Percentiles rank a stretch among this genome's conserved stretches.
Conservation (phyloP, 805 yeast species). For the Wickerhamiella kurtzmanii region DNA sequence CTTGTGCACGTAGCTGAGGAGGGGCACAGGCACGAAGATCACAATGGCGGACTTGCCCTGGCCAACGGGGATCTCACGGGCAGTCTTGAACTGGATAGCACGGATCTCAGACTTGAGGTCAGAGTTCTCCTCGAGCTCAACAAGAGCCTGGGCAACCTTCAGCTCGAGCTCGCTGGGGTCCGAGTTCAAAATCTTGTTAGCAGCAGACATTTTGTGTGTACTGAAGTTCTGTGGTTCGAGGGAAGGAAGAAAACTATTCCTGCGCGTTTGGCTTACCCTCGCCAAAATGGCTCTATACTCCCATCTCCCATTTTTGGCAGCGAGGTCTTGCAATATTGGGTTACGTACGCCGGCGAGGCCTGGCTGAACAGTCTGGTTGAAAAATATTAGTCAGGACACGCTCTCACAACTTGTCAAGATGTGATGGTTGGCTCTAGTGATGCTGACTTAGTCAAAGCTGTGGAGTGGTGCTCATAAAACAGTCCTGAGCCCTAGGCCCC, state of each 20-base stretch:
- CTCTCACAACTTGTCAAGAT: no score
- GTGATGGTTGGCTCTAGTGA: no score
- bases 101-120: conserved; percentile 97
- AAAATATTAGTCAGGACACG: background rate
- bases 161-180: conserved; percentile 98
- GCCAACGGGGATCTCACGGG: conserved; percentile 93
- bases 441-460: no score
- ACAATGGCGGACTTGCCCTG: conserved; percentile 99
- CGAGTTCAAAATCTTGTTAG: conserved; percentile 85
- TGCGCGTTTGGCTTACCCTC: background rate
- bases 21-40: conserved; percentile 95
- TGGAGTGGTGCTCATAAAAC: no score
- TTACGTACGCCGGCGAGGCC: no score
- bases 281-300: background rate
- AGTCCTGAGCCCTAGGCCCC: no score
- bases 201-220: conserved; percentile 68
- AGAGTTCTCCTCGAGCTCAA: conserved; percentile 85
- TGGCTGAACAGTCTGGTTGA: background rate
- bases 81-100: conserved; percentile 96
- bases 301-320: no score
- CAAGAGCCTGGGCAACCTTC: conserved; percentile 97
- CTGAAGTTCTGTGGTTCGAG: conserved; percentile 6
- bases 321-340: no score
- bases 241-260: background rate
- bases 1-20: conserved; percentile 82